These are phyloP conservation scores for Picea abies DNA, from an alignment of 83 land plant species.

Conservation along the genomic window DNA sequence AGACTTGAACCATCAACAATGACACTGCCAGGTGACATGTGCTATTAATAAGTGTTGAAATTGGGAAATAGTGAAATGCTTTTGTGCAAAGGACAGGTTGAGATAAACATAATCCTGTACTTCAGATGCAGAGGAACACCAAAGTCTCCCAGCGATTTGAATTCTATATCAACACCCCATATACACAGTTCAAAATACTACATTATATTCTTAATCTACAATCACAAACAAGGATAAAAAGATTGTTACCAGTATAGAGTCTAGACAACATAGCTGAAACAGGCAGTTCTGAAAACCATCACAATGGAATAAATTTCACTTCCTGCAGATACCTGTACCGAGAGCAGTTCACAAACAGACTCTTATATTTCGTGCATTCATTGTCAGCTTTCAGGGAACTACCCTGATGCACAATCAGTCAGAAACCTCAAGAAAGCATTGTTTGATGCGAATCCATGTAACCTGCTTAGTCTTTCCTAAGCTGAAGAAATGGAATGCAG, in stretches of 20 bases:
- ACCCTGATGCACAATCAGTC: not conserved
- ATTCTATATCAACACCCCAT: not conserved
- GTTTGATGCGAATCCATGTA: not conserved
- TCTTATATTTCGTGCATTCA: not conserved
- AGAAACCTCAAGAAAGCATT: too few relatives aligned
- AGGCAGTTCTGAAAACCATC: slow-evolving; percentile 3
- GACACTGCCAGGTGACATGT: not conserved
- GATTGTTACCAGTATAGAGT: too few relatives aligned
- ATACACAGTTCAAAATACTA: not conserved
- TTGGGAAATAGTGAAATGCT: too few relatives aligned
- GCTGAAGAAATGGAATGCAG: not conserved
- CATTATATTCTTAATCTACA: not conserved
- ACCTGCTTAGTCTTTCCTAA: not conserved
- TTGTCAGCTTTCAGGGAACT: not conserved
- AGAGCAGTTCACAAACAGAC: not conserved
- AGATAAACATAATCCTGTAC: too few relatives aligned
- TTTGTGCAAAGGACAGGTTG: not conserved
- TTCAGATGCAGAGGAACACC: not conserved
- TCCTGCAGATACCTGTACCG: not conserved
- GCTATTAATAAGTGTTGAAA: not conserved
- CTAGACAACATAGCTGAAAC: not conserved
- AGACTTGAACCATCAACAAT: not conserved
- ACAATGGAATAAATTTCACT: not conserved
- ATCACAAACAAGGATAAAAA: not conserved
- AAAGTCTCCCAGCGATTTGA: not conserved